These are phyloP conservation scores for Piromyces finnis DNA, from an alignment of 192 early-diverging fungal genomes.

Conservation along the genomic window DNA sequence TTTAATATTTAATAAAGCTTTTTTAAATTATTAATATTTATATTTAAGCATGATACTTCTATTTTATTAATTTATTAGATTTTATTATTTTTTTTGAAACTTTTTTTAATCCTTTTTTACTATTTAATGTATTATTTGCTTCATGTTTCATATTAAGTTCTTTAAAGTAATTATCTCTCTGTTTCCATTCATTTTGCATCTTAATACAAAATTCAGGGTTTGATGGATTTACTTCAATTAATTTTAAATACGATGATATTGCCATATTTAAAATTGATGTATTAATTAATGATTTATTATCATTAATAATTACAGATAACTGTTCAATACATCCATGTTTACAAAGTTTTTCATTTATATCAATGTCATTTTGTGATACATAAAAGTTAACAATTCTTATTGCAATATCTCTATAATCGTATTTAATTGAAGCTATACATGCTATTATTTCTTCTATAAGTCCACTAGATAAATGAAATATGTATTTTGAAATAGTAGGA, in stretches of 20 bases:
- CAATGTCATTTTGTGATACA: not conserved
- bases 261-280: not conserved
- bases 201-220: not conserved
- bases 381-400: not conserved
- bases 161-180: not conserved
- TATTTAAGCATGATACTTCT: no score
- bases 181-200: not conserved
- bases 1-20: no score
- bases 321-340: not conserved
- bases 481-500: not conserved
- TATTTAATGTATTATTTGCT: not conserved
- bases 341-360: not conserved
- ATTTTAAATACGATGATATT: not conserved
- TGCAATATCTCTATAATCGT: not conserved
- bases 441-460: not conserved
- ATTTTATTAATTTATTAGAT: no score
- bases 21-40: no score
- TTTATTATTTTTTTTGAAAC: no score
- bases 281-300: not conserved
- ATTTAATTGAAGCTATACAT: not conserved
- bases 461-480: not conserved
- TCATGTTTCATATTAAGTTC: not conserved
- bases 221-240: not conserved
- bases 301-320: not conserved
- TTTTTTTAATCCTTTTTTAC: not conserved